Evolutionary conservation across 202 grass and related monocot species (phyloP).

Genomic region (Hordeum pubiflorum): DNA sequence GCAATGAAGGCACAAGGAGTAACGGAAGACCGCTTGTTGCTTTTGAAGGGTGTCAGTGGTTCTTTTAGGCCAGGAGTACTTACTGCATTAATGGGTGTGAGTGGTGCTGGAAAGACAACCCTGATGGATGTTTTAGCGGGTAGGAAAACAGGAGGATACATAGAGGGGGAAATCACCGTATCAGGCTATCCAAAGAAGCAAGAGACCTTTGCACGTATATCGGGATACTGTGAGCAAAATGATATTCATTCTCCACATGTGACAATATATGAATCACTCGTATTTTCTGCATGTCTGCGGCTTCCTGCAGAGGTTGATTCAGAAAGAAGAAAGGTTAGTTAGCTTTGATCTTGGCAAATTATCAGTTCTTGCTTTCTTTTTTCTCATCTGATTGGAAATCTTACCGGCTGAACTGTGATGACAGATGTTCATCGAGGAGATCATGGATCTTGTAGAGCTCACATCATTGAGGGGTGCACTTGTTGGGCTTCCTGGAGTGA

Average conservation of each 20-base stretch:
- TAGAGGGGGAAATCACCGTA: conserved; percentile 75
- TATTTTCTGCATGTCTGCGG: conserved; percentile 84
- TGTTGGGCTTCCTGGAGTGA: conserved; percentile 83
- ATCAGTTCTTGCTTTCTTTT: background rate
- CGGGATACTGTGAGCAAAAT: conserved; percentile 94
- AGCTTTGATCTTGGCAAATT: background rate
- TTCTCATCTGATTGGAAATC: conserved; percentile 5
- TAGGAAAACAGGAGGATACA: conserved; percentile 89
- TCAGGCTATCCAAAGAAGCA: conserved; percentile 96
- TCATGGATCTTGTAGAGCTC: conserved; percentile 94
- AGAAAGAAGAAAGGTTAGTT: conserved; percentile 61
- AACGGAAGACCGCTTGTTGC: conserved; percentile 54
- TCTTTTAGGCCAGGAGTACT: conserved; percentile 94
- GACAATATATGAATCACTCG: conserved; percentile 78
- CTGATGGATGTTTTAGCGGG: conserved; percentile 96
- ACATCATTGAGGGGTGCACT: conserved; percentile 65
- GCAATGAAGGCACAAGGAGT: conserved; percentile 87
- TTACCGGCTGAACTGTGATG: conserved; percentile 22
- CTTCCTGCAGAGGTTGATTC: conserved; percentile 54
- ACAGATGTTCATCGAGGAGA: conserved; percentile 84
- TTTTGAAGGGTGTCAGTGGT: conserved; percentile 87
- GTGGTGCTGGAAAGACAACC: conserved; percentile 93
- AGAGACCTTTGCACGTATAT: conserved; percentile 92
- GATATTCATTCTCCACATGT: conserved; percentile 94
- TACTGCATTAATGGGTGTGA: conserved; percentile 97